Base-by-base conservation (phyloP, 106 monocot genomes). In the Dactylorhiza incarnata region DNA sequence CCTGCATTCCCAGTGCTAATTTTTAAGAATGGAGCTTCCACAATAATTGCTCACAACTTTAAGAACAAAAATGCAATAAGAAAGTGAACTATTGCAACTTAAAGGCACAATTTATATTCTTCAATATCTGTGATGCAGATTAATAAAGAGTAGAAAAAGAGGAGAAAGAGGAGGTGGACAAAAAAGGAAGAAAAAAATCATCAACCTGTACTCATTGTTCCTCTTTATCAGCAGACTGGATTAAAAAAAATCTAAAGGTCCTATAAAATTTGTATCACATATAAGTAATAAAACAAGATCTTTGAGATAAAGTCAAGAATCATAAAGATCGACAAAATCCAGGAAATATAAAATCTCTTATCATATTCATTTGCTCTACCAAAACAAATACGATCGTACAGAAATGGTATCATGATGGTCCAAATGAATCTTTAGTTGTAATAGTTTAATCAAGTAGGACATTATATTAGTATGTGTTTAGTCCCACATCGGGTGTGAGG, bases 1-100 rank as follows among this genome's bases (percentile, higher is more conserved):
- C 97, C 97, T 97, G 83, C 74, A 87, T 1, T 49, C 13, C 49
- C 59, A 45, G 6, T 47, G 11, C 45, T 45, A 69, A 69, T 44
- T n/a, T 26, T 26, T 69, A 46, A 25, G 69, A 46, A 69, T 69
- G 12, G 10, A 46, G 45, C 26, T 11, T 46, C 14, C 17, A 24
- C 17, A 6, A 45, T 69, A 20, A 45, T 46, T 69, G 45, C 43
- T 10, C 17, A 45, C 10, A 44, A 15, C 20, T 16, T 17, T 45
- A 69, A 45, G 46, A 5, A 6, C 15, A 52, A 69, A 69, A 45
- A 17, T 45, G 69, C 43, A 24, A 45, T 9, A 1, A 46, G 45
- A 45, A 69, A 46, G 6, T 14, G 7, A 69, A 24, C 0, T 45
- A 69, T 69, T 69, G 24, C 24, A 45, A 8, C 26, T 69, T 69